Percentiles rank a stretch among this genome's conserved stretches.
Evolutionary conservation across 2,329 filamentous ascomycete species (phyloP).

Genomic region (Xylaria multiplex): DNA sequence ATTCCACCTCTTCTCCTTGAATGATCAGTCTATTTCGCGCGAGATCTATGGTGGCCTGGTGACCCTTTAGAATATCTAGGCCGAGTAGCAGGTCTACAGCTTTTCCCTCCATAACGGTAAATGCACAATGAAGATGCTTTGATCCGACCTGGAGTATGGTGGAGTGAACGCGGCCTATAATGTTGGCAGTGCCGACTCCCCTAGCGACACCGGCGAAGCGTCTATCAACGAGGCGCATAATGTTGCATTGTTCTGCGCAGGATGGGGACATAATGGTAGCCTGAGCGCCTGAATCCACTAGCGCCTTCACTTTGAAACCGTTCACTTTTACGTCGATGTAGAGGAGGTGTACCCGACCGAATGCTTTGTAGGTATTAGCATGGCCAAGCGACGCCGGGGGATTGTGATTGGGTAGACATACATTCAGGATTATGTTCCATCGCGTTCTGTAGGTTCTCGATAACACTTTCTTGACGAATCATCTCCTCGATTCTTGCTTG

Average conservation of each 20-base stretch:
- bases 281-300: slow-evolving; percentile 97
- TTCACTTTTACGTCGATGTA: slow-evolving; percentile 98
- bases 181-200: slow-evolving; percentile 92
- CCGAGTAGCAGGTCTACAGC: slow-evolving; percentile 92
- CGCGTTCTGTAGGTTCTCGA: slow-evolving; percentile 94
- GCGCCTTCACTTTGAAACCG: slow-evolving; percentile 88
- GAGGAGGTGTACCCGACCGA: slow-evolving; percentile 93
- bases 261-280: slow-evolving; percentile 98
- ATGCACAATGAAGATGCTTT: slow-evolving; percentile 89
- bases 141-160: slow-evolving; percentile 94
- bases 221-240: slow-evolving; percentile 94
- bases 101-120: slow-evolving; percentile 99
- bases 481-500: slow-evolving; percentile 96
- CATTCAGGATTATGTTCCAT: slow-evolving; percentile 98
- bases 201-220: slow-evolving; percentile 91
- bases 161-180: slow-evolving; percentile 93
- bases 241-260: slow-evolving; percentile 90
- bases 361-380: slow-evolving; percentile 68
- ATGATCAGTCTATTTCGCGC: slow-evolving; percentile 86
- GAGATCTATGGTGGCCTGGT: slow-evolving; percentile 92
- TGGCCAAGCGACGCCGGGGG: neutral
- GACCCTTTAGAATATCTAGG: slow-evolving; percentile 95
- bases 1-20: slow-evolving; percentile 86
- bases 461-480: slow-evolving; percentile 92
- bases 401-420: slow-evolving; percentile 55